Conservation (phyloP, 2,329 filamentous ascomycete genomes). For the Colletotrichum sp. region DNA sequence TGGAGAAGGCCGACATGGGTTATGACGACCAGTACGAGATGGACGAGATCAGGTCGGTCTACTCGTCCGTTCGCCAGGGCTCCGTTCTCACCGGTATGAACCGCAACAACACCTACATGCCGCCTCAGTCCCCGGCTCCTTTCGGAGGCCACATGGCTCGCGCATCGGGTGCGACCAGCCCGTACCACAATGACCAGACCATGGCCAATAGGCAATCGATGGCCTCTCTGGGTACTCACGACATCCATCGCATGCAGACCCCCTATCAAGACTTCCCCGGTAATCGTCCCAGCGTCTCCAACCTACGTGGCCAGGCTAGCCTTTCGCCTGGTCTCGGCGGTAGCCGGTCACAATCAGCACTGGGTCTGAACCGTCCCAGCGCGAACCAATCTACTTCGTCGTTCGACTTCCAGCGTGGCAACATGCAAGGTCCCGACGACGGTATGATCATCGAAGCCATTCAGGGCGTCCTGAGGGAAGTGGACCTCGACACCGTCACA, state of each 20-base stretch:
- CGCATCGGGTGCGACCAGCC: slow-evolving; percentile 45
- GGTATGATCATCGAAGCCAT: slow-evolving; percentile 83
- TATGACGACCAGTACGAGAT: slow-evolving; percentile 89
- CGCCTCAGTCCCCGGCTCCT: slow-evolving; percentile 80
- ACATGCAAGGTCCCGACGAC: slow-evolving; percentile 74
- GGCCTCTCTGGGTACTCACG: slow-evolving; percentile 66
- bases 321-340: slow-evolving; percentile 49
- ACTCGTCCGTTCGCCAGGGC: slow-evolving; percentile 88
- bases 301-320: slow-evolving; percentile 54
- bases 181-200: slow-evolving; percentile 50
- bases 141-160: slow-evolving; percentile 57
- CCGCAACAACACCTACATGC: slow-evolving; percentile 73
- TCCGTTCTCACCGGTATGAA: slow-evolving; percentile 87
- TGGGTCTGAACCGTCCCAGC: slow-evolving; percentile 52
- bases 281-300: slow-evolving; percentile 67
- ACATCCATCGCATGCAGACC: slow-evolving; percentile 55
- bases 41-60: slow-evolving; percentile 97
- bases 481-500: slow-evolving; percentile 95
- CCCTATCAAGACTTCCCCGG: slow-evolving; percentile 62
- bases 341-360: slow-evolving; percentile 47
- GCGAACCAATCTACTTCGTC: slow-evolving; percentile 55
- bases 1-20: slow-evolving; percentile 67
- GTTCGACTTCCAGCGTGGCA: slow-evolving; percentile 66
- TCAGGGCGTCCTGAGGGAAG: slow-evolving; percentile 80
- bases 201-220: slow-evolving; percentile 72